phyloP scores from a whole-genome alignment of 257 asterid genomes.

The Avicennia marina region DNA sequence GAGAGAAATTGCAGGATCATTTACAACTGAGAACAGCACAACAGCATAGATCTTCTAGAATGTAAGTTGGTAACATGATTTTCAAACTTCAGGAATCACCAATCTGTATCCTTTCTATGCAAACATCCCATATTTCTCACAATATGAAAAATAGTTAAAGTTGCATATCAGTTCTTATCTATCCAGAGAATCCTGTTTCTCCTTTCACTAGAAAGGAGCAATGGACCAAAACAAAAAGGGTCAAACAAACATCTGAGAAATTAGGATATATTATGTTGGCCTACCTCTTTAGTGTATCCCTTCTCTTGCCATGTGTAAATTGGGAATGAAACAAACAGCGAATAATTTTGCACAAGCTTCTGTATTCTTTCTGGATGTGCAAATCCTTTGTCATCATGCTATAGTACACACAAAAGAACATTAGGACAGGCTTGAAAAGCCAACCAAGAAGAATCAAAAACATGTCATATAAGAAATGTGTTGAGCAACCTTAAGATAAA shows the following conservation, averaged over 20 bases:
- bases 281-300: constrained; percentile 93
- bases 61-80: background rate
- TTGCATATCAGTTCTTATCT: no score
- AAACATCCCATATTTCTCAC: background rate
- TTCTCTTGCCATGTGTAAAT: constrained; percentile 99
- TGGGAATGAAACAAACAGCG: constrained; percentile 95
- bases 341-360: constrained; percentile 89
- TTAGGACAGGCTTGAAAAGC: constrained; percentile 9
- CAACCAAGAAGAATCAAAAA: constrained; percentile 6
- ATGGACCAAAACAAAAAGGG: background rate
- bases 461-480: background rate
- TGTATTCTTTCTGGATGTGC: constrained; percentile 92
- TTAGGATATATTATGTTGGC: background rate
- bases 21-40: background rate
- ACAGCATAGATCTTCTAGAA: background rate
- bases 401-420: constrained; percentile 18
- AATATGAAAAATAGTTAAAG: background rate
- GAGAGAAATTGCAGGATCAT: background rate
- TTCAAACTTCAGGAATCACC: background rate
- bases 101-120: background rate
- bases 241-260: constrained; percentile 2
- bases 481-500: constrained; percentile 68
- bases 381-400: constrained; percentile 91
- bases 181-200: background rate
- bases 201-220: background rate